These are phyloP conservation scores for Colletotrichum lentis DNA, from an alignment of 2,329 filamentous ascomycete genomes.

Conservation along the genomic window DNA sequence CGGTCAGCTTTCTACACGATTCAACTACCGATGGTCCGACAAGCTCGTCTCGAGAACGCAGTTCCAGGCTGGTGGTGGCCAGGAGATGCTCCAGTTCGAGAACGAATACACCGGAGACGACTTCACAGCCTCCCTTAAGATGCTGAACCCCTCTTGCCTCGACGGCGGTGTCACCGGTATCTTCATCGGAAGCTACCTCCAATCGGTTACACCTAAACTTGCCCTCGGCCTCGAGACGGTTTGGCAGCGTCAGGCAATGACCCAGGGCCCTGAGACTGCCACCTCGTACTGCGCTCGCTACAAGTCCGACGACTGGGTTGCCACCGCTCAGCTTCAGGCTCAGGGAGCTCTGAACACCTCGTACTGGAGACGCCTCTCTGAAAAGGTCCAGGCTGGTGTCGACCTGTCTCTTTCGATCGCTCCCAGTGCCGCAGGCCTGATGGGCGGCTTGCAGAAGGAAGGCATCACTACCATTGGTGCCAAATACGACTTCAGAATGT, in stretches of 20 bases:
- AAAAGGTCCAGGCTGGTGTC: constrained; percentile 95
- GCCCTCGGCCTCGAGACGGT: constrained; percentile 90
- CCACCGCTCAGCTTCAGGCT: constrained; percentile 82
- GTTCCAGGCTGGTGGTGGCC: constrained; percentile 79
- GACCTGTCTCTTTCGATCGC: constrained; percentile 90
- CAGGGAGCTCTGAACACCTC: constrained; percentile 88
- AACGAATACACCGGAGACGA: constrained; percentile 94
- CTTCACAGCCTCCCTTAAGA: constrained; percentile 92
- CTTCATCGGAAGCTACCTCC: constrained; percentile 93
- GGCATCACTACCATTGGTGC: constrained; percentile 90
- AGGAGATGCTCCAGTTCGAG: constrained; percentile 92
- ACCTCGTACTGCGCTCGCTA: constrained; percentile 92
- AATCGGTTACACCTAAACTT: constrained; percentile 87
- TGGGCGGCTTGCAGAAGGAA: constrained; percentile 84
- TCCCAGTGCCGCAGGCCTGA: constrained; percentile 70
- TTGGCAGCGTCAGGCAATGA: constrained; percentile 87
- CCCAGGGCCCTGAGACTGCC: constrained; percentile 87
- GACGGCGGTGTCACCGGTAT: constrained; percentile 95
- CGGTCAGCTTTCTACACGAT: constrained; percentile 83
- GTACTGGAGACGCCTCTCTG: constrained; percentile 92
- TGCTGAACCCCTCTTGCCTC: constrained; percentile 92
- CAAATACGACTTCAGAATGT: constrained; percentile 98
- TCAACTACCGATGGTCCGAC: constrained; percentile 90
- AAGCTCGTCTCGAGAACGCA: constrained; percentile 86
- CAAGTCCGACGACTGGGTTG: constrained; percentile 91